Base-by-base conservation (phyloP, 805 yeast species). In the Starmerella stellata region DNA sequence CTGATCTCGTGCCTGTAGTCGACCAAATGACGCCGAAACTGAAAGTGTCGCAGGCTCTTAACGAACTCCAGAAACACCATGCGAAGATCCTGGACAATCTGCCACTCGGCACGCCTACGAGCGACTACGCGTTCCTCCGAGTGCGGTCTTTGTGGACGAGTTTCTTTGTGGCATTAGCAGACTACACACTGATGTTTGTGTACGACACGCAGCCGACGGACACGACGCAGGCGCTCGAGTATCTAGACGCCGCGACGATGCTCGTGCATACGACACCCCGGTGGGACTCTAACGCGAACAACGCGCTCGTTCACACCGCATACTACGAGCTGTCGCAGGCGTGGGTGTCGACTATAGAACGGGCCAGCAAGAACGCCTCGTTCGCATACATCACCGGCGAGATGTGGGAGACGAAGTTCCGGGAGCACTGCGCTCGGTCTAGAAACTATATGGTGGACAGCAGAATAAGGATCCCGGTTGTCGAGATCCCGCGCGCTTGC, bases 81-180 rank as follows among this genome's bases (percentile, higher is more conserved):
- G 52, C 51, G 4, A 44, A 40, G 5, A 68, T 79, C 21, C 49
- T 59, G 17, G 54, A 55, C 8, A 64, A 67, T 42, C 57, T 82
- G 46, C 94, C 94, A 1, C 37, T 38, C 8, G 48, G 48, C 31
- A 78, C 55, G 5, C 33, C 20, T 74, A 75, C 46, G 81, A 70
- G 40, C 35, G 93, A 81, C 55, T 81, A 81, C 52, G 72, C 85
- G 4, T 81, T 72, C 54, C 58, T 78, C 41, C 64, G 93, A 40
- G 78, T 82, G 28, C 73, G 78, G 50, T 70, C 77, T 5, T 58
- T 63, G 41, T 66, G 79, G 44, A 69, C 69, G 42, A 90, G 78
- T 47, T 79, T 81, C 48, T 66, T 78, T 43, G 64, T 66, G 44
- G 72, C 80, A 18, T 60, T 82, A 38, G 70, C 78, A 15, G 94